Base-by-base conservation (phyloP, 164 flowering plant species). In the Sextonia rubra region DNA sequence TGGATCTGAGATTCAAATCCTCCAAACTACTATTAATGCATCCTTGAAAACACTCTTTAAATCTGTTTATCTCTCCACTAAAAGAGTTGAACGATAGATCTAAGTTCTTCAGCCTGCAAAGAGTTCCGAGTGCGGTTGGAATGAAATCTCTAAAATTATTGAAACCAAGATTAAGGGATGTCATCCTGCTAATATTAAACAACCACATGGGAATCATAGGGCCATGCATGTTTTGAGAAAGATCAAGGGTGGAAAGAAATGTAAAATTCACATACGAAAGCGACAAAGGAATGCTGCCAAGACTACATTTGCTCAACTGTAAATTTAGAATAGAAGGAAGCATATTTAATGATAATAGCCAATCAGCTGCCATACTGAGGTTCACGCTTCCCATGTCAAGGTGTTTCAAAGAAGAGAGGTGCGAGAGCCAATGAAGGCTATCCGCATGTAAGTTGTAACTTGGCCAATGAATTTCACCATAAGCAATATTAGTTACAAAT, bases 381-480 rank as follows among this genome's bases (percentile, higher is more conserved):
- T 61, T n/a, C 64, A 61, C 64, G 1, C 27, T 6, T n/a, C 3
- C 64, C 64, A 61, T 61, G 24, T 61, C 64, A 61, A 61, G 64
- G 64, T 61, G 26, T 61, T n/a, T 26, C 3, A 61, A 12, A 60
- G 60, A 29, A 17, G 61, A 22, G 68, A 76, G 69, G 12, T 27
- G 25, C 4, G 69, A 52, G 44, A 70, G 18, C 77, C 77, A 75
- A 7, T 55, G 49, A 55, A 75, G 60, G 26, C 44, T 70, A 5
- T 65, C 12, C 17, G 18, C 60, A 18, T 47, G 49, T 17, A 48
- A 1, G 22, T 12, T 22, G 47, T 3, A 29, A 4, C 4, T 29
- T 29, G 30, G 1, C 30, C 2, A 2, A 14, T 3, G 7, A 12
- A 32, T 68, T 0, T 1, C 24, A 55, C 6, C 17, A 15, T 3